Percentiles rank a stretch among this genome's conserved stretches.
Conservation (phyloP, 2,329 filamentous ascomycete genomes). For the Cordyceps militaris region DNA sequence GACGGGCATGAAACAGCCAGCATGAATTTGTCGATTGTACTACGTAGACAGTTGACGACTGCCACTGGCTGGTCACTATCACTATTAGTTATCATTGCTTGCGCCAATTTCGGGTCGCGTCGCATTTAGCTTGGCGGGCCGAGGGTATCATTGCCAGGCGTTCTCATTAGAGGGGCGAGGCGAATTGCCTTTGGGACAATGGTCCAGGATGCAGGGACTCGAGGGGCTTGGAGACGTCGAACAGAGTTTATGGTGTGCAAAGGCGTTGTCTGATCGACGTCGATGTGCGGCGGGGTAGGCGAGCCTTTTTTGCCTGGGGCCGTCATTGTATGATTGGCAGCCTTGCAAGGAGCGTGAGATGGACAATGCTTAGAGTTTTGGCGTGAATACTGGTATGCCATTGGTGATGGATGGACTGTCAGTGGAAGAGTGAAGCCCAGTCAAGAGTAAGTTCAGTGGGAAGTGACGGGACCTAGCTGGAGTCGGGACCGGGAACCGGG, state of each 20-base stretch:
- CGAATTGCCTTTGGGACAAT: slow-evolving; percentile 6
- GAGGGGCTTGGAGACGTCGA: background rate
- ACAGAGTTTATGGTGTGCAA: slow-evolving; percentile 3
- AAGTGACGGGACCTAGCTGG: background rate
- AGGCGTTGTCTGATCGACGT: background rate
- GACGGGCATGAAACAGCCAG: too few species aligned
- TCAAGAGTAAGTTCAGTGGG: background rate
- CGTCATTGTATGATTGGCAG: background rate
- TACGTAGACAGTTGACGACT: background rate
- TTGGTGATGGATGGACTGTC: background rate
- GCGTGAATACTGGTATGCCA: background rate
- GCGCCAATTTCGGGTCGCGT: background rate
- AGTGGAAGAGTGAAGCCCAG: background rate
- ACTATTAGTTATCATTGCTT: too few species aligned
- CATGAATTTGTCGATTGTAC: too few species aligned
- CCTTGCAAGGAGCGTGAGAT: too few species aligned
- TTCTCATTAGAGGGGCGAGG: slow-evolving; percentile 3
- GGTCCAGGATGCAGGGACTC: slow-evolving; percentile 1
- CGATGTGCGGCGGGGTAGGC: background rate
- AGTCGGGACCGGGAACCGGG: background rate
- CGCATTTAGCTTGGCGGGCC: slow-evolving; percentile 2
- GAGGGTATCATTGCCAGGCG: background rate
- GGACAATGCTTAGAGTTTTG: too few species aligned
- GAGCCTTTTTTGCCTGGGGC: background rate
- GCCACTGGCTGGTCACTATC: background rate